phyloP scores from a whole-genome alignment of 1,284 basidiomycete species.

The Irpex sp. region DNA sequence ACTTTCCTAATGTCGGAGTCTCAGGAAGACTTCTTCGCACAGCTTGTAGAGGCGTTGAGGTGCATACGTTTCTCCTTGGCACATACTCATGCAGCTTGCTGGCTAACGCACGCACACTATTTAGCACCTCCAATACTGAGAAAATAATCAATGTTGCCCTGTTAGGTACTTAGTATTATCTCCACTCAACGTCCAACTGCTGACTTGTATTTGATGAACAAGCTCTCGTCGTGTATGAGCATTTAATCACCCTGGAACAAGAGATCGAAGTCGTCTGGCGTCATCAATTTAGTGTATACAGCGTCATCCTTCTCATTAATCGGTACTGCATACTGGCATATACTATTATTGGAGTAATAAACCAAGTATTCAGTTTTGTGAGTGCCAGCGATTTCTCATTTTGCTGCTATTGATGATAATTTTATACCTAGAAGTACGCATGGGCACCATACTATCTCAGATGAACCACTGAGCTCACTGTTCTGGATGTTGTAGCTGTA shows the following conservation, averaged over 20 bases:
- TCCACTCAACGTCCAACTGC: too few relatives aligned
- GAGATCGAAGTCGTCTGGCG: not conserved
- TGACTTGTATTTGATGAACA: too few relatives aligned
- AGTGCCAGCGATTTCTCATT: not conserved
- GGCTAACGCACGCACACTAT: too few relatives aligned
- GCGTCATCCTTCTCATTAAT: not conserved
- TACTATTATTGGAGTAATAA: not conserved
- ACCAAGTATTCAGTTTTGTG: not conserved
- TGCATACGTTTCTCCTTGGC: too few relatives aligned
- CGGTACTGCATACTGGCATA: not conserved
- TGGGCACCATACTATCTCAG: not conserved
- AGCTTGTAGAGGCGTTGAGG: too few relatives aligned
- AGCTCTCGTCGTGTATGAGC: not conserved
- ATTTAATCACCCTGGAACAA: not conserved
- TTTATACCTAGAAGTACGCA: not conserved
- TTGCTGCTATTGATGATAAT: not conserved
- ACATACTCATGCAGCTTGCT: too few relatives aligned
- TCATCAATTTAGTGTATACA: not conserved
- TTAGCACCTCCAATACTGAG: too few relatives aligned
- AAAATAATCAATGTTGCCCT: too few relatives aligned
- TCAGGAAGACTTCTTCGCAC: too few relatives aligned
- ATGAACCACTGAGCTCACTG: not conserved
- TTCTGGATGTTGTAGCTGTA: not conserved
- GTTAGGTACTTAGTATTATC: too few relatives aligned
- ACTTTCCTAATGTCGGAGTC: too few relatives aligned